Evolutionary conservation across 2,329 filamentous ascomycete species (phyloP).

Genomic region (Juglanconis sp.): DNA sequence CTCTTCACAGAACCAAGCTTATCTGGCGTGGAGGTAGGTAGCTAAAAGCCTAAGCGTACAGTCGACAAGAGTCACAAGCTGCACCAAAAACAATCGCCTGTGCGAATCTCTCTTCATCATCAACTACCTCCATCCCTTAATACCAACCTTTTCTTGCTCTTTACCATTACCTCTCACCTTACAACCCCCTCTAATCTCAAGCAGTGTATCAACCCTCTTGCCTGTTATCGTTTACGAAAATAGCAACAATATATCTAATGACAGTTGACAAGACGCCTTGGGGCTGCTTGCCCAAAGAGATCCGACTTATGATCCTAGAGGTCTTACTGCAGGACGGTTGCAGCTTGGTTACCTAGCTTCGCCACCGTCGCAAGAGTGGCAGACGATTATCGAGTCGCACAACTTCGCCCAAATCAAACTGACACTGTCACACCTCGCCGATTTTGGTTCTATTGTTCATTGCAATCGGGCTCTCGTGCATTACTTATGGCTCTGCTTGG

Average conservation of each 20-base stretch:
- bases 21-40: too few relatives aligned
- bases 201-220: too few relatives aligned
- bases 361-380: conserved; percentile 32
- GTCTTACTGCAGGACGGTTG: conserved; percentile 22
- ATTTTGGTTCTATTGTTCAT: conserved; percentile 26
- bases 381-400: conserved; percentile 26
- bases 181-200: too few relatives aligned
- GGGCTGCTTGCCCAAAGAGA: conserved; percentile 23
- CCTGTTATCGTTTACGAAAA: too few relatives aligned
- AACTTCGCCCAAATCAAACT: conserved; percentile 30
- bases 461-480: conserved; percentile 27
- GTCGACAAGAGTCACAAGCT: too few relatives aligned
- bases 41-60: too few relatives aligned
- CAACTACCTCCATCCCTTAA: too few relatives aligned
- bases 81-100: too few relatives aligned
- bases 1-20: too few relatives aligned
- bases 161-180: too few relatives aligned
- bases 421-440: conserved; percentile 26
- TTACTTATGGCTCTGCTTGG: conserved; percentile 29
- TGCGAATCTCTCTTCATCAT: too few relatives aligned
- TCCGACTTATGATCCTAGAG: conserved; percentile 24
- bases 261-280: conserved; percentile 16
- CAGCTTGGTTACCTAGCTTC: conserved; percentile 19
- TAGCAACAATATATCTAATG: conserved; percentile 14
- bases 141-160: too few relatives aligned